Percentiles rank a stretch among this genome's conserved stretches.
Evolutionary conservation across 768 basidiomycete genomes (phyloP).

Genomic region (Tremella mesenterica): DNA sequence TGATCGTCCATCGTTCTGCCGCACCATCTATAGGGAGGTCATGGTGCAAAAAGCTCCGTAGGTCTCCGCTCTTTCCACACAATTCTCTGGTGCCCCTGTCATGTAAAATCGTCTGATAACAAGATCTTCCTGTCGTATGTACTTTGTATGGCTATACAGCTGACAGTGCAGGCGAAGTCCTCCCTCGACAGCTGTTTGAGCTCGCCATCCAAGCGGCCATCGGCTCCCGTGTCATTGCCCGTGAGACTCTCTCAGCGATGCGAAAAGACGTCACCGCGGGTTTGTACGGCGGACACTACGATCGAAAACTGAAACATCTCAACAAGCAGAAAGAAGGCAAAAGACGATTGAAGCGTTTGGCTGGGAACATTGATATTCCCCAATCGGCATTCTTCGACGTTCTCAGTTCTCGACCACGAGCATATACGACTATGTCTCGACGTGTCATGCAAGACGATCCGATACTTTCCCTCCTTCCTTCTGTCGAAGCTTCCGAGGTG

Average conservation of each 20-base stretch:
- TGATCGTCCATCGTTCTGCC: conserved; percentile 76
- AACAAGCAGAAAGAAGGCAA: conserved; percentile 82
- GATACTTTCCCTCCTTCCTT: background rate
- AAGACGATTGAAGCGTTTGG: conserved; percentile 75
- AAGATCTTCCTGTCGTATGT: background rate
- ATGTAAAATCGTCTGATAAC: background rate
- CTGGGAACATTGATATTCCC: conserved; percentile 65
- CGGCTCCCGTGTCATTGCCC: conserved; percentile 75
- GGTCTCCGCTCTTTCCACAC: no score
- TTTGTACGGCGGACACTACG: conserved; percentile 88
- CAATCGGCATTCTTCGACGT: conserved; percentile 95
- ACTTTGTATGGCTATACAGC: background rate
- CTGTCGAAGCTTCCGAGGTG: no score
- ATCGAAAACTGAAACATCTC: conserved; percentile 61
- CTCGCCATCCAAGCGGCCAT: conserved; percentile 90
- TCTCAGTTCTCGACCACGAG: conserved; percentile 47
- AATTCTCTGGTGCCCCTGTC: no score
- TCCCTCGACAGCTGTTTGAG: conserved; percentile 86
- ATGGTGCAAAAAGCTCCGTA: conserved; percentile 91
- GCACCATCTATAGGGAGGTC: conserved; percentile 64
- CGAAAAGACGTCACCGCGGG: conserved; percentile 77
- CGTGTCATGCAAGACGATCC: background rate
- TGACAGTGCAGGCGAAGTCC: conserved; percentile 56
- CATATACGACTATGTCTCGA: conserved; percentile 1
- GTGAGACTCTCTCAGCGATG: conserved; percentile 75